Evolutionary conservation across 2,329 filamentous ascomycete genomes (phyloP).

Genomic region (Reticulascus tulasneorum): DNA sequence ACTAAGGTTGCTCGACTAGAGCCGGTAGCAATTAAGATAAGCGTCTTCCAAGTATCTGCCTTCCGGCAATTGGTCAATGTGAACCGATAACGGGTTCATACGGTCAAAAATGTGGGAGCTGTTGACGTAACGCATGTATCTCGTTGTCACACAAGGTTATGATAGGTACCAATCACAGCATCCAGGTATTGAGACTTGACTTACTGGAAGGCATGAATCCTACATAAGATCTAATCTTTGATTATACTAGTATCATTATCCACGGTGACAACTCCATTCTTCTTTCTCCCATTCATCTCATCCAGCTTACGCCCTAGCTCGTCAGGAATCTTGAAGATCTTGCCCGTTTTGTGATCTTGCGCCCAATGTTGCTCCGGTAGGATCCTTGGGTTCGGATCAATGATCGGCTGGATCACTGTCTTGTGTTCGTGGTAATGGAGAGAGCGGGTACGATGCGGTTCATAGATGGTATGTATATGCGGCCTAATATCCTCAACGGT

Average conservation of each 20-base stretch:
- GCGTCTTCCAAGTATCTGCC: no score
- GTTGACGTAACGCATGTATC: no score
- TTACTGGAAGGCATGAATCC: no score
- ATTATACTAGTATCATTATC: background rate
- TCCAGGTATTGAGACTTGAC: no score
- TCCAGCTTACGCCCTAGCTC: background rate
- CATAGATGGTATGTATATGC: background rate
- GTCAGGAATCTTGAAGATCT: conserved; percentile 2
- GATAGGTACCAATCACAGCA: no score
- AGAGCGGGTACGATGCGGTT: background rate
- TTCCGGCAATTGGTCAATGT: no score
- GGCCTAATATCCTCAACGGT: background rate
- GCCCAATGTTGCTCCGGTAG: conserved; percentile 1
- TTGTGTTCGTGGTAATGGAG: background rate
- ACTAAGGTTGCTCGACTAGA: no score
- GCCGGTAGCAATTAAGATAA: no score
- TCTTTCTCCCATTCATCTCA: background rate
- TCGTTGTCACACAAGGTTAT: no score
- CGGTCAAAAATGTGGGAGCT: no score
- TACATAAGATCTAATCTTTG: no score
- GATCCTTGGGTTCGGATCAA: background rate
- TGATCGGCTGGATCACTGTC: background rate
- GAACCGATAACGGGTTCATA: no score
- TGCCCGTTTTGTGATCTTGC: background rate
- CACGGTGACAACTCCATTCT: background rate